Evolutionary conservation across 371 early-diverging fungal genomes (phyloP), one percentile per base, ranked within the genome.

Genomic region (Apophysomyces elegans): DNA sequence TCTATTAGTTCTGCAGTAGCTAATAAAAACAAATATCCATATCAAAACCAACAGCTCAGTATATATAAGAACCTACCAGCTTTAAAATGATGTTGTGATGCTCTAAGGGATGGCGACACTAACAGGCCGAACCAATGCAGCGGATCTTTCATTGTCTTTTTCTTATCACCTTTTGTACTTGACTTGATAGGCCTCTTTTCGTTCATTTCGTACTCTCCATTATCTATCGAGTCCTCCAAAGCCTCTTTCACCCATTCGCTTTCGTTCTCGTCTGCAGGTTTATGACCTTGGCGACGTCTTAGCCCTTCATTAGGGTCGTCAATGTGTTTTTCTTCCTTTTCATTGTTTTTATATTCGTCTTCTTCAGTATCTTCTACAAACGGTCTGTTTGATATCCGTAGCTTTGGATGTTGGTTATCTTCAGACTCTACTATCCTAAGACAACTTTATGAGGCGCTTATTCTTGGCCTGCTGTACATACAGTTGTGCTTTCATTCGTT

Each of bases 61-160:
- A 38, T 56, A 54, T 47, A 7, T 13, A 18, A 32, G 37, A 13
- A 9, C 16, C 61, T 74, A 80, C 84, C 80, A 60, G 61, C 64
- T 50, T 78, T 79, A 43, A 85, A 85, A 59, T 78, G 77, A 2
- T 69, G 67, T 62, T 89, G 89, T 2, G 86, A 77, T 7, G 76
- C 74, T 39, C 83, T 76, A 54, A 89, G 72, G 8, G 84, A 77
- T 1, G 87, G 80, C 56, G 89, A 85, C 18, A 86, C 87, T 32
- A 89, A 77, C 60, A 87, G 59, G 5, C 89, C 89, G 76, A 88
- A 89, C 89, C 89, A 89, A 68, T 84, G 74, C 45, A 89, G 62
- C 61, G 89, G 89, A 69, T 89, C 74, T 9, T 69, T 58, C 14
- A 32, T 67, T 39, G 63, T 74, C 37, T 72, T 70, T 62, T 39